Evolutionary conservation across 768 basidiomycete genomes (phyloP), one percentile per base, ranked within the genome.

Genomic region (Rhizopogon vesiculosus): DNA sequence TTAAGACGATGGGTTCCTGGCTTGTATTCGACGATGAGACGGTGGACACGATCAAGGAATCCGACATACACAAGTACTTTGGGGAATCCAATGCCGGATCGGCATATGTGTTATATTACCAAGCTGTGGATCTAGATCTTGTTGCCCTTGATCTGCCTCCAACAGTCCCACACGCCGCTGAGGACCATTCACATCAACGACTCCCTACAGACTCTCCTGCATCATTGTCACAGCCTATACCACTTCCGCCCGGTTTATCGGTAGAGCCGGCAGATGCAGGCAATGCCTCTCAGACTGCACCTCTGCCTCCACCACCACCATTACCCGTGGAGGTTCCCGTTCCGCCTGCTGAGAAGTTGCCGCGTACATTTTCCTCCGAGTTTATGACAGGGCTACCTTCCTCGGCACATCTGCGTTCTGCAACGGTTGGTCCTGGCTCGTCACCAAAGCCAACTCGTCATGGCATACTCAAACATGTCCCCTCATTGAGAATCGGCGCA

Each of bases 41-140:
- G 57, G 93, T 99, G 51, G 89, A 87, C 44, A 75, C 87, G 1
- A 87, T 99, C 65, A 83, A 88, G 61, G 96, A 98, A 70, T 76
- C 75, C 48, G 96, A 98, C 59, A 95, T 99, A 57, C 80, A 85
- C 50, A 89, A 87, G 66, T 99, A 96, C 72, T 99, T 93, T 70
- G 97, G 97, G 59, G 97, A 98, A 66, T 89, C 80, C 12, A 81
- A 83, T 62, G 77, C 86, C 1, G 95, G 95, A 38, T 86, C 89
- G 42, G 97, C 96, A 18, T 99, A 99, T 69, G 94, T 98, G 25
- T 78, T 99, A 39, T 98, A 96, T 74, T 99, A 98, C 71, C 93
- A 98, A 71, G 94, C 93, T 25, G 86, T 81, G 35, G 93, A 98
- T 69, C 79, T 98, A 54, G 87, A 96, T 66, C 75, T 81, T 38